Conservation (phyloP, 352 stramenopile species). For the Globisporangium uncinulatum region DNA sequence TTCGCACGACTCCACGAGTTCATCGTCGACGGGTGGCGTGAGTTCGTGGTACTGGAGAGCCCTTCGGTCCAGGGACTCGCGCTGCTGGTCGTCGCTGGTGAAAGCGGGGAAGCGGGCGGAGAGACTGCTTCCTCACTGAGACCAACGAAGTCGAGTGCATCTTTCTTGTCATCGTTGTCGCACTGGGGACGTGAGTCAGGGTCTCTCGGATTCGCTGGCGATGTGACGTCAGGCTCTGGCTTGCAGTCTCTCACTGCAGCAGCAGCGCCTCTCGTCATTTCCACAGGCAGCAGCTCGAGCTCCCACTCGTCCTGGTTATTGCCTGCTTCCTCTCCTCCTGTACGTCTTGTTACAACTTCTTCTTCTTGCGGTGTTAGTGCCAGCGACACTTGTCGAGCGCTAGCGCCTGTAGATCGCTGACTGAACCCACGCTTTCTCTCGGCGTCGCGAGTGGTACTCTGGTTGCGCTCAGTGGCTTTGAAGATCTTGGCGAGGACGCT, state of each 20-base stretch:
- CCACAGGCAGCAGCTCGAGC: neutral
- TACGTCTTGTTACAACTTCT: no score
- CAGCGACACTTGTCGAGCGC: no score
- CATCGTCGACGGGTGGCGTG: conserved; percentile 12
- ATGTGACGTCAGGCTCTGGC: neutral
- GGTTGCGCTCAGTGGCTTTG: conserved; percentile 63
- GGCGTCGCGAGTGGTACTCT: conserved; percentile 16
- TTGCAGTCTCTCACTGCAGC: neutral
- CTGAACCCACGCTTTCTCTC: no score
- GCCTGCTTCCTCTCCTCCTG: neutral
- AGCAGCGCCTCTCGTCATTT: neutral
- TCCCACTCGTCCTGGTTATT: neutral
- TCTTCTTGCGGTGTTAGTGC: no score
- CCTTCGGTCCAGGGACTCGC: neutral
- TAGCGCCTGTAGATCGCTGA: no score
- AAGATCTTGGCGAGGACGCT: conserved; percentile 69
- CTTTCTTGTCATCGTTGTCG: neutral
- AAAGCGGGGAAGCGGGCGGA: neutral
- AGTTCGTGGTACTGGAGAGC: neutral
- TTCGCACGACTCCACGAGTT: conserved; percentile 10
- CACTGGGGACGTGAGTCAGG: no score
- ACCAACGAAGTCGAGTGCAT: neutral
- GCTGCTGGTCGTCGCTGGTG: conserved; percentile 1
- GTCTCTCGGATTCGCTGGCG: neutral
- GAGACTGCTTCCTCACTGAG: neutral